Percentiles rank a stretch among this genome's conserved stretches.
These are phyloP conservation scores for Gossypium davidsonii DNA, from an alignment of 441 rosid genomes.

Conservation along the genomic window DNA sequence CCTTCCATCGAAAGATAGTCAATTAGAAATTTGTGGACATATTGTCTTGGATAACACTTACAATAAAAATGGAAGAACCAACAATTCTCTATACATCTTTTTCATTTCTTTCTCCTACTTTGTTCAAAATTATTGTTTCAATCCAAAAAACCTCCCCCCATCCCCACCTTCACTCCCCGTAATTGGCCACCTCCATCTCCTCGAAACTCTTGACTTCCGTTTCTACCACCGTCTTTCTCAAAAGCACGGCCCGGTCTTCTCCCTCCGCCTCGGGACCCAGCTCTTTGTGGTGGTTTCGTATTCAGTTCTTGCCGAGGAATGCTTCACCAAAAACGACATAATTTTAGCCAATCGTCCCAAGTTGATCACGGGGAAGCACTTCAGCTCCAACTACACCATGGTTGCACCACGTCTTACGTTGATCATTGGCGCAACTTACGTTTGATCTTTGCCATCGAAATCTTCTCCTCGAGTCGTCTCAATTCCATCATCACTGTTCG, in stretches of 20 bases:
- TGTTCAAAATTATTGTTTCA: background rate
- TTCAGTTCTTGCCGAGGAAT: constrained; percentile 33
- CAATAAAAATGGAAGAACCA: constrained; percentile 12
- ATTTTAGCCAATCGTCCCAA: constrained; percentile 45
- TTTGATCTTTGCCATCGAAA: constrained; percentile 33
- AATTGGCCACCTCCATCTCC: constrained; percentile 22
- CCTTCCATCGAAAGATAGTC: too few species aligned
- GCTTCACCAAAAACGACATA: constrained; percentile 40
- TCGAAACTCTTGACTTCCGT: constrained; percentile 19
- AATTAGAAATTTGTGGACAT: too few species aligned
- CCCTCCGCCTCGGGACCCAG: constrained; percentile 29
- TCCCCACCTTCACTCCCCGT: constrained; percentile 19
- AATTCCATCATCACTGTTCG: constrained; percentile 9
- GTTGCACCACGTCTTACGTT: constrained; percentile 33
- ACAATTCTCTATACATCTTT: background rate
- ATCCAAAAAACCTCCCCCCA: constrained; percentile 18
- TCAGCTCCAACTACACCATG: constrained; percentile 32
- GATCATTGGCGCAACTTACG: constrained; percentile 47
- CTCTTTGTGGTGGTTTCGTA: constrained; percentile 35
- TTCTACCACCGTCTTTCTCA: background rate
- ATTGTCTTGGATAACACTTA: too few species aligned
- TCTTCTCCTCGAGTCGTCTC: constrained; percentile 28
- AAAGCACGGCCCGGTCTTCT: background rate
- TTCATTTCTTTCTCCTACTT: background rate
- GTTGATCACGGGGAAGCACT: constrained; percentile 31